phyloP scores from a whole-genome alignment of 345 rosid genomes.

The Rhodamnia rubescens region DNA sequence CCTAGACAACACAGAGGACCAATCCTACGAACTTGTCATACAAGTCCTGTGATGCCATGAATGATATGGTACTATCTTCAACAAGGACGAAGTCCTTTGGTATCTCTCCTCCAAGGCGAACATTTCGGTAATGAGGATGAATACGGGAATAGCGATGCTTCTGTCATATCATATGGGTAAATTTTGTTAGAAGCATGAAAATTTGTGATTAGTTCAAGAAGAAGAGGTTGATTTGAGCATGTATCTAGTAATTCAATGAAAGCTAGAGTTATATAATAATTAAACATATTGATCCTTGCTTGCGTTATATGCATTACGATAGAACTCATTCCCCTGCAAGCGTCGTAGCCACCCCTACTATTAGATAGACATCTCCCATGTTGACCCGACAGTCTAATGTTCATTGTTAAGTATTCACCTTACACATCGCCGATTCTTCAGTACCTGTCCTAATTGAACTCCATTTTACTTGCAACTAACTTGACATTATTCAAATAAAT shows the following conservation, averaged over 20 bases:
- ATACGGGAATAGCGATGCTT: neutral
- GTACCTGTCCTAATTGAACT: neutral
- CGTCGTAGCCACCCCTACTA: too few relatives aligned
- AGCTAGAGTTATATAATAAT: neutral
- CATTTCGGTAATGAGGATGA: too few relatives aligned
- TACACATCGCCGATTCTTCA: neutral
- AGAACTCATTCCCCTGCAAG: neutral
- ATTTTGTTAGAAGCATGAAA: neutral
- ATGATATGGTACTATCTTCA: neutral
- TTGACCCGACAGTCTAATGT: neutral
- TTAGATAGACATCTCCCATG: too few relatives aligned
- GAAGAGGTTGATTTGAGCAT: neutral
- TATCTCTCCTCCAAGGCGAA: neutral
- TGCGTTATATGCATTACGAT: too few relatives aligned
- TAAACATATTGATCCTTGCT: neutral
- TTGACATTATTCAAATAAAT: too few relatives aligned
- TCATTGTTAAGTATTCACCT: neutral
- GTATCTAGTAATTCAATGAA: neutral
- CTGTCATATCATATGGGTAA: neutral
- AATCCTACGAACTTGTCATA: neutral
- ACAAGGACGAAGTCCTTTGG: neutral
- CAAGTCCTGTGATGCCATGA: neutral
- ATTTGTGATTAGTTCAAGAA: neutral
- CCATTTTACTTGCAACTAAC: neutral
- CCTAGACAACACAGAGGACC: neutral